A percentile compares a stretch with the other conserved stretches of the same genome.
phyloP scores from a whole-genome alignment of 2,329 filamentous ascomycete genomes.

The Cephalotrichum gorgonifer region DNA sequence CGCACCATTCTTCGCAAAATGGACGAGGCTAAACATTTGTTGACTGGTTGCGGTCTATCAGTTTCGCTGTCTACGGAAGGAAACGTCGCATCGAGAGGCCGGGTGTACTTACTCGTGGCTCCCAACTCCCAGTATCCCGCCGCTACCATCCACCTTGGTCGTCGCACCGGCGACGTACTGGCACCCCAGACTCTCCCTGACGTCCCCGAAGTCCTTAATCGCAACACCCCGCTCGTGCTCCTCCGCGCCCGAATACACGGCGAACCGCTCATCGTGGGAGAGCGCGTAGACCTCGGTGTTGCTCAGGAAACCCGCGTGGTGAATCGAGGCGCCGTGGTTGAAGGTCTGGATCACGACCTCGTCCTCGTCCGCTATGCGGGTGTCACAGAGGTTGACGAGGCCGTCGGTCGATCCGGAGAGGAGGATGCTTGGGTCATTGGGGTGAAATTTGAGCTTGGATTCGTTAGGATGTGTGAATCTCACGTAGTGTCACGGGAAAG shows the following conservation, averaged over 20 bases:
- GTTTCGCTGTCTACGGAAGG: not conserved
- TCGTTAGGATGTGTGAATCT: not conserved
- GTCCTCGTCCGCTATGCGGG: conserved; percentile 60
- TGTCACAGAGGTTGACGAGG: conserved; percentile 68
- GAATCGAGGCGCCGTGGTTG: conserved; percentile 66
- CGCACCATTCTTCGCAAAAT: conserved; percentile 38
- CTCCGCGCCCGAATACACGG: conserved; percentile 60
- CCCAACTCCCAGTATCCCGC: conserved; percentile 55
- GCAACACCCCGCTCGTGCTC: conserved; percentile 49
- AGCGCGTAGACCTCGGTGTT: conserved; percentile 57
- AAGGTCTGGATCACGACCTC: conserved; percentile 69
- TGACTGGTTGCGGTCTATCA: conserved; percentile 27
- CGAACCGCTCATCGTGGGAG: conserved; percentile 69
- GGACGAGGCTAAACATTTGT: conserved; percentile 49
- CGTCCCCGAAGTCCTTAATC: conserved; percentile 53
- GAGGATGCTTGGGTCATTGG: conserved; percentile 47
- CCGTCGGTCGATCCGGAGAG: conserved; percentile 73
- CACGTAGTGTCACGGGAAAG: not conserved
- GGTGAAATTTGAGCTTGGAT: conserved; percentile 39
- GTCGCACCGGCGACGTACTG: conserved; percentile 65
- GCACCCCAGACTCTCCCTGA: conserved; percentile 53
- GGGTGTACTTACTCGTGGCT: conserved; percentile 48
- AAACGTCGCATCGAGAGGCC: conserved; percentile 11
- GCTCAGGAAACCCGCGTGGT: conserved; percentile 63
- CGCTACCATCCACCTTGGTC: conserved; percentile 45